phyloP scores from a whole-genome alignment of 352 stramenopile species.

The Bremia lactucae region DNA sequence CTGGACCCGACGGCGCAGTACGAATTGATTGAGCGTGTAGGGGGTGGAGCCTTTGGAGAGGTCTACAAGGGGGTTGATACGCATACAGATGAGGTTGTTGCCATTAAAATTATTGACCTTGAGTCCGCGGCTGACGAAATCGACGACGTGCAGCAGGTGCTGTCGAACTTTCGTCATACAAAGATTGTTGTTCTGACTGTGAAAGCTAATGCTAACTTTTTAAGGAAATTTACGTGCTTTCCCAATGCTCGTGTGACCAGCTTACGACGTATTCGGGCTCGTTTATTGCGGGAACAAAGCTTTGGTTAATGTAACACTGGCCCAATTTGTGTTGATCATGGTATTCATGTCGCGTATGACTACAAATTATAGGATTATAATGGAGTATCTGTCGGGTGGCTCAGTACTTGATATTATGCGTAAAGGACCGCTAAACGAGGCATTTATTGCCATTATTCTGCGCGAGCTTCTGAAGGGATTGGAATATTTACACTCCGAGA shows the following conservation, averaged over 20 bases:
- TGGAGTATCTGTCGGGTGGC: constrained; percentile 90
- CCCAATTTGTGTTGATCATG: neutral
- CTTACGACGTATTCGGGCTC: constrained; percentile 85
- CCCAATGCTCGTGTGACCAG: constrained; percentile 82
- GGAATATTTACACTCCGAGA: constrained; percentile 72
- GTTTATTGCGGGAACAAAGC: constrained; percentile 73
- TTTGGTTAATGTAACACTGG: constrained; percentile 34
- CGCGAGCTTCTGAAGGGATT: constrained; percentile 68
- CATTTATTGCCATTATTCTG: constrained; percentile 77
- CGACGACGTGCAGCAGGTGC: constrained; percentile 77
- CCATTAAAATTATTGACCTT: constrained; percentile 81
- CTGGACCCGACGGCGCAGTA: constrained; percentile 51
- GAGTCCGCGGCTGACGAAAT: constrained; percentile 78
- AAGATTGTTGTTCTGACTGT: too few relatives aligned
- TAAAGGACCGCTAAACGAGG: constrained; percentile 59
- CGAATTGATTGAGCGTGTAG: constrained; percentile 72
- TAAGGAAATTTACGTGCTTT: constrained; percentile 87
- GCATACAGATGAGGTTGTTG: constrained; percentile 57
- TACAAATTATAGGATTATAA: constrained; percentile 80
- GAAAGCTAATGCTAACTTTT: neutral
- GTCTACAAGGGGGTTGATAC: constrained; percentile 68
- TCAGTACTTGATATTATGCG: constrained; percentile 86
- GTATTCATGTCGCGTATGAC: neutral
- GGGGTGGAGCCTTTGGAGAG: constrained; percentile 71
- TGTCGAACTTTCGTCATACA: neutral